Percentiles rank a stretch among this genome's conserved stretches.
Conservation (phyloP, 2,329 filamentous ascomycete species). For the Ustilaginoidea virens region DNA sequence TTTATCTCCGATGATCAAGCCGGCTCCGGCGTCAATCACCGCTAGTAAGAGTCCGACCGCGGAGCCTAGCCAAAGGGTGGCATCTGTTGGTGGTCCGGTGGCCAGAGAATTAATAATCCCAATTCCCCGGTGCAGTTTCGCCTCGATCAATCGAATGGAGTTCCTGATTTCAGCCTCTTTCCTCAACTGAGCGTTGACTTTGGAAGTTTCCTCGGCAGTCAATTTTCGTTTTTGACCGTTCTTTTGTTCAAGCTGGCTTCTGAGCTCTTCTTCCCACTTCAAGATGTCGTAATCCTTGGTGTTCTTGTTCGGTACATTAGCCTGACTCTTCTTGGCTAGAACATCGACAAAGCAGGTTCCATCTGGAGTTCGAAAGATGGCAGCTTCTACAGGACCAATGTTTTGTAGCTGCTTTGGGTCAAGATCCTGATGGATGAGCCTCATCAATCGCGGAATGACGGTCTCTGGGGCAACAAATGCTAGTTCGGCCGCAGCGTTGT, state of each 20-base stretch:
- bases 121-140: slow-evolving; percentile 63
- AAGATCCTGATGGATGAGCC: slow-evolving; percentile 60
- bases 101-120: slow-evolving; percentile 74
- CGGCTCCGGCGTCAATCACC: slow-evolving; percentile 65
- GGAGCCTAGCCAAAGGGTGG: slow-evolving; percentile 73
- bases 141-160: slow-evolving; percentile 53
- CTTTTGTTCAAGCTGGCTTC: slow-evolving; percentile 78
- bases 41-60: slow-evolving; percentile 60
- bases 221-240: slow-evolving; percentile 86
- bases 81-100: slow-evolving; percentile 76
- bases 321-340: slow-evolving; percentile 64
- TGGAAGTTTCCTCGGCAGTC: slow-evolving; percentile 73
- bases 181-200: slow-evolving; percentile 77
- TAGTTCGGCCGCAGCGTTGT: slow-evolving; percentile 73
- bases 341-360: slow-evolving; percentile 84
- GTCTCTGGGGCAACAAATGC: slow-evolving; percentile 82
- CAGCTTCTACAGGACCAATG: slow-evolving; percentile 75
- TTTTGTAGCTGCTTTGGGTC: slow-evolving; percentile 51
- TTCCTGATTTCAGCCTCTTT: slow-evolving; percentile 72
- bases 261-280: slow-evolving; percentile 92
- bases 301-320: slow-evolving; percentile 64
- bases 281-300: slow-evolving; percentile 89
- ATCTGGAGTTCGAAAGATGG: slow-evolving; percentile 82
- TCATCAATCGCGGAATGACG: slow-evolving; percentile 61
- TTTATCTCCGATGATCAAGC: slow-evolving; percentile 64